Conservation (phyloP, 1,284 basidiomycete genomes). For the Tilletia indica region DNA sequence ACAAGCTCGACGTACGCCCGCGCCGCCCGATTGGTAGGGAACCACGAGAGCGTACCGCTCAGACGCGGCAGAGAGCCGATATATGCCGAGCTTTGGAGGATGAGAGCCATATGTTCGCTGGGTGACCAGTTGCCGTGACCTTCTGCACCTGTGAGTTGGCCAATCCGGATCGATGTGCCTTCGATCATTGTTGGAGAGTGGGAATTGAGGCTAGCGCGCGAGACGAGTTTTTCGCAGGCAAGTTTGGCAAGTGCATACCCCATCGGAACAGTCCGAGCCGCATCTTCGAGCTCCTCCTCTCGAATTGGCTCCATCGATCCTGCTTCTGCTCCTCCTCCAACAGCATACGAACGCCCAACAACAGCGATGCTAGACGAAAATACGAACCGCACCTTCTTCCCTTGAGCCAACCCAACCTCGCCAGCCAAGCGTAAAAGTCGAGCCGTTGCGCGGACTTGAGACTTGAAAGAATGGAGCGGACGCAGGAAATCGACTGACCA, state of each 20-base stretch:
- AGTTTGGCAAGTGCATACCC: too few species aligned
- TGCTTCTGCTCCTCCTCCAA: too few species aligned
- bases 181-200: not conserved
- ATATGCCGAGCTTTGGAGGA: not conserved
- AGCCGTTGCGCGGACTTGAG: not conserved
- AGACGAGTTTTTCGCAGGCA: not conserved
- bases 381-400: not conserved
- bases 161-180: slow-evolving; percentile 16
- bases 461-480: not conserved
- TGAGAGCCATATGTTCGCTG: not conserved
- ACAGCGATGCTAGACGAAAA: not conserved
- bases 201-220: not conserved
- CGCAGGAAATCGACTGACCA: slow-evolving; percentile 6
- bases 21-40: slow-evolving; percentile 6
- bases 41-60: not conserved
- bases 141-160: slow-evolving; percentile 5
- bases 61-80: not conserved
- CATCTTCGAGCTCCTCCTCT: too few species aligned
- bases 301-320: not conserved
- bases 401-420: not conserved
- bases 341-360: not conserved
- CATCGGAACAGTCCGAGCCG: too few species aligned
- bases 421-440: not conserved
- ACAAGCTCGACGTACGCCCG: not conserved
- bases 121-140: not conserved